These are phyloP conservation scores for Dichomitus squalens DNA, from an alignment of 1,284 basidiomycete genomes.

Conservation along the genomic window DNA sequence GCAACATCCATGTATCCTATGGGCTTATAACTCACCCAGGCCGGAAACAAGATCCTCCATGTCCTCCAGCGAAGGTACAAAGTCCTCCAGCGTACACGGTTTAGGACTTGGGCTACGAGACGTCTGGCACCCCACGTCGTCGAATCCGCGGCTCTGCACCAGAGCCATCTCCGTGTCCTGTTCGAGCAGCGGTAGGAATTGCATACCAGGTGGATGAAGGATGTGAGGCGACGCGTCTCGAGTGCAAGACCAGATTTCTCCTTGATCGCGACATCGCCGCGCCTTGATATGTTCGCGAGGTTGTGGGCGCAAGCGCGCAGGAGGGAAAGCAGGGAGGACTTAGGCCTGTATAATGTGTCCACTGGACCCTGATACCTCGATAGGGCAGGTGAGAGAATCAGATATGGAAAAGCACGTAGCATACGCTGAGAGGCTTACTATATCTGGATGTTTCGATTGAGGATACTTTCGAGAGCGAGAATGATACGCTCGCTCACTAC, in stretches of 20 bases:
- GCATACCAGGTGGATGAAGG: not conserved
- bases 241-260: not conserved
- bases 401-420: not conserved
- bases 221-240: not conserved
- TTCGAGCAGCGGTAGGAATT: not conserved
- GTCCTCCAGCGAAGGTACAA: not conserved
- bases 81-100: not conserved
- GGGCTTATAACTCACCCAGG: not conserved
- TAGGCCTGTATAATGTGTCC: not conserved
- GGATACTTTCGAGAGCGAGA: not conserved
- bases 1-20: not conserved
- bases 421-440: not conserved
- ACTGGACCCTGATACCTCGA: not conserved
- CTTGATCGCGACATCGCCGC: not conserved
- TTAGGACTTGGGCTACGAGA: not conserved
- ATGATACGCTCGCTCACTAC: not conserved
- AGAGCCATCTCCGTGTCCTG: not conserved
- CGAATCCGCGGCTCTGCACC: not conserved
- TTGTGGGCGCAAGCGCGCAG: slow-evolving; percentile 4
- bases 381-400: not conserved
- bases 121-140: slow-evolving; percentile 1
- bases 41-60: not conserved
- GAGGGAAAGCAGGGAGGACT: not conserved
- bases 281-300: not conserved
- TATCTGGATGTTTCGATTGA: not conserved